phyloP scores from a whole-genome alignment of 2,329 filamentous ascomycete genomes.

The Exophiala lecanii-corni region DNA sequence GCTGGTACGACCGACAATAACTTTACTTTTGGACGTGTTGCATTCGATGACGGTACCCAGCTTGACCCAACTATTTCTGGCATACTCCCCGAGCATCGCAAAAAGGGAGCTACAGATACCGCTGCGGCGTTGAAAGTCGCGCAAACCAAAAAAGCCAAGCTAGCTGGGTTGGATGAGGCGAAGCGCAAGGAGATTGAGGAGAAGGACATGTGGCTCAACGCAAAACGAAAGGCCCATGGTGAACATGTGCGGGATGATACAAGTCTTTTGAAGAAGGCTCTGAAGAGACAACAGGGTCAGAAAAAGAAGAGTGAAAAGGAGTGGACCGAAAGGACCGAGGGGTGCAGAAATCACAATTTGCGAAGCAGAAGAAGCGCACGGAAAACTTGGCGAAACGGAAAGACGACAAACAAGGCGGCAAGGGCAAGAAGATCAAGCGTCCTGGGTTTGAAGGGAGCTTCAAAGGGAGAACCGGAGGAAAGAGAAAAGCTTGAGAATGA shows the following conservation, averaged over 20 bases:
- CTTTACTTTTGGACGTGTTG: constrained; percentile 87
- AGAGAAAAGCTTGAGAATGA: constrained; percentile 19
- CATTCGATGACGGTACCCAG: constrained; percentile 79
- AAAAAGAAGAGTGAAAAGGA: constrained; percentile 92
- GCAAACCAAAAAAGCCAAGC: constrained; percentile 77
- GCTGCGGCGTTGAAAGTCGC: constrained; percentile 81
- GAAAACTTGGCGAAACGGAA: constrained; percentile 70
- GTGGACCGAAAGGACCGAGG: constrained; percentile 70
- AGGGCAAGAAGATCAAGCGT: constrained; percentile 50
- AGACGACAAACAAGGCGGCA: constrained; percentile 66
- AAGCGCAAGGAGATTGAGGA: constrained; percentile 85
- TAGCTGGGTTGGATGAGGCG: constrained; percentile 68
- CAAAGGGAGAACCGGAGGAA: constrained; percentile 38
- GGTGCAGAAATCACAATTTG: constrained; percentile 70
- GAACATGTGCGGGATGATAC: constrained; percentile 87
- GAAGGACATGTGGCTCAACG: constrained; percentile 91
- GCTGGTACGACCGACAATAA: constrained; percentile 47
- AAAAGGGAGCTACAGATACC: constrained; percentile 77
- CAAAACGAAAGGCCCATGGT: constrained; percentile 81
- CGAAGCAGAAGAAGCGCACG: constrained; percentile 76
- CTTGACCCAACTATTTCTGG: constrained; percentile 64
- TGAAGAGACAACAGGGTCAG: constrained; percentile 84
- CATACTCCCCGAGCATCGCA: constrained; percentile 58
- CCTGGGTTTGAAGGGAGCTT: constrained; percentile 72
- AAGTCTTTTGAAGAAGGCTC: constrained; percentile 80